Percentiles rank a stretch among this genome's conserved stretches.
phyloP scores from a whole-genome alignment of 2,329 filamentous ascomycete species.

The Curvularia eragrostidis region DNA sequence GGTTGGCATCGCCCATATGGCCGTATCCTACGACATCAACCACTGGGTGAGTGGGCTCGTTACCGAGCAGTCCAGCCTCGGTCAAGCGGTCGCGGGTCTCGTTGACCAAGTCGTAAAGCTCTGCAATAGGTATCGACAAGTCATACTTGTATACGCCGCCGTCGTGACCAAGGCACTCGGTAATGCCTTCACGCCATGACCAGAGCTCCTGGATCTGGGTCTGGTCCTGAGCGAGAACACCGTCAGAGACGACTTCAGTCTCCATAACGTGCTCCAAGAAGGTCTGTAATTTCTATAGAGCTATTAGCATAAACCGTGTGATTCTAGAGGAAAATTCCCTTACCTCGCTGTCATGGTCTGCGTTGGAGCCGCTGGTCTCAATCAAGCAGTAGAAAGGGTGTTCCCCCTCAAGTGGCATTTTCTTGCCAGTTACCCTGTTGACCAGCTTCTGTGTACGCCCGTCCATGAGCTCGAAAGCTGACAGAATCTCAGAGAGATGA shows the following conservation, averaged over 20 bases:
- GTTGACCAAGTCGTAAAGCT: constrained; percentile 89
- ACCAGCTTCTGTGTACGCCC: constrained; percentile 72
- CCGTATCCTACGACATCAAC: constrained; percentile 94
- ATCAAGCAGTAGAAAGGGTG: constrained; percentile 96
- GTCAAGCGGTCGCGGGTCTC: constrained; percentile 78
- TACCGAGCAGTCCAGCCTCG: constrained; percentile 74
- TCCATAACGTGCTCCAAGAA: constrained; percentile 94
- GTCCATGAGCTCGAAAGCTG: constrained; percentile 98
- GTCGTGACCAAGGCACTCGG: constrained; percentile 86
- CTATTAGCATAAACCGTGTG: constrained; percentile 14
- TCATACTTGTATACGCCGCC: constrained; percentile 99
- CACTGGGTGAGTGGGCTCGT: constrained; percentile 77
- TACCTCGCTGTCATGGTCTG: constrained; percentile 82
- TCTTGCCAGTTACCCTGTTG: constrained; percentile 73
- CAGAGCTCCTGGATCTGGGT: constrained; percentile 86
- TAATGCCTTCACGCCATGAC: constrained; percentile 92
- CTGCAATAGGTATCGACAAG: constrained; percentile 85
- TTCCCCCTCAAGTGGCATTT: constrained; percentile 79
- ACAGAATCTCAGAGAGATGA: constrained; percentile 92
- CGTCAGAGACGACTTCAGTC: constrained; percentile 84
- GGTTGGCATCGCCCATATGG: constrained; percentile 96
- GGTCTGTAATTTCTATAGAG: constrained; percentile 74
- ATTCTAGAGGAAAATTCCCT: background rate
- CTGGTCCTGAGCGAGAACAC: constrained; percentile 90
- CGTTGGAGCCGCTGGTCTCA: constrained; percentile 93